Conservation (phyloP, 768 basidiomycete species). For the Auricularia sp. region DNA sequence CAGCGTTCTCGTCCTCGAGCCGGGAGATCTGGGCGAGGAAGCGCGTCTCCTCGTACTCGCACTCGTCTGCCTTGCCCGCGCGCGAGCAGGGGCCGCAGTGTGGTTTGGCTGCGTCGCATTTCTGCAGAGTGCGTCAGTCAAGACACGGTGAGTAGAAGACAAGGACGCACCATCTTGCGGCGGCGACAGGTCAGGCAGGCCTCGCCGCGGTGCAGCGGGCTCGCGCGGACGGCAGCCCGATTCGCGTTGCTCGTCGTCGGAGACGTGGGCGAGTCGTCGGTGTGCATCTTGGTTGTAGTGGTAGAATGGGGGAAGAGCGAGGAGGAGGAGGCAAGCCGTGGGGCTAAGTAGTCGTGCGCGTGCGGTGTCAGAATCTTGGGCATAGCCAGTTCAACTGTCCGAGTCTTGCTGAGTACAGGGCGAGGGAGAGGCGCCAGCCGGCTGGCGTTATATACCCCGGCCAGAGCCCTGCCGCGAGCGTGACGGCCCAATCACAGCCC, state of each 20-base stretch:
- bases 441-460: no score
- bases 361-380: neutral
- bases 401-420: no score
- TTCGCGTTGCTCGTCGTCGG: neutral
- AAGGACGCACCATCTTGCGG: neutral
- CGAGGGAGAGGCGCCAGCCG: no score
- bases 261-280: neutral
- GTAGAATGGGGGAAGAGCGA: neutral
- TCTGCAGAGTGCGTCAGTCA: neutral
- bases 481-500: no score
- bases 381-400: neutral
- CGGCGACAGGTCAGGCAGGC: neutral
- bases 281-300: neutral
- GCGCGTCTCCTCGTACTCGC: neutral
- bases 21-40: neutral
- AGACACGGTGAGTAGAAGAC: neutral
- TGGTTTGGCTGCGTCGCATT: conserved; percentile 1
- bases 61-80: neutral
- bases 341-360: neutral
- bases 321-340: neutral
- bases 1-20: neutral
- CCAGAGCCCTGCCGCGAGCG: no score
- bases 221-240: neutral
- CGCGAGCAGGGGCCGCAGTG: neutral
- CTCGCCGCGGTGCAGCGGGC: neutral